Percentiles rank a stretch among this genome's conserved stretches.
phyloP scores from a whole-genome alignment of 2,329 filamentous ascomycete genomes.

The Orbilia blumenaviensis region DNA sequence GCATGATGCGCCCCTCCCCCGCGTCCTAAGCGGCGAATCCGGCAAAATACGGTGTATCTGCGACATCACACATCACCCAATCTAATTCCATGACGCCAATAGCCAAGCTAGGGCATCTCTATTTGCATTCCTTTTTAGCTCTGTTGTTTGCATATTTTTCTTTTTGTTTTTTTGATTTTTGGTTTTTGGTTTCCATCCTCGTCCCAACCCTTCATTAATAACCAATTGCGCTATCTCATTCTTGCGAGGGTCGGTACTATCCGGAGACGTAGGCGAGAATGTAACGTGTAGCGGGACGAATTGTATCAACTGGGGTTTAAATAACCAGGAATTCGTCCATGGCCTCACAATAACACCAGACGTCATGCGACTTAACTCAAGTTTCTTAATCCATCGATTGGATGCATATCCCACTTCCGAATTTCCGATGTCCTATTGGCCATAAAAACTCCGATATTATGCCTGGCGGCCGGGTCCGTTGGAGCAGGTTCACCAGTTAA shows the following conservation, averaged over 20 bases:
- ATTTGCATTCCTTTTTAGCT: neutral
- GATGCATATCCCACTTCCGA: neutral
- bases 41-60: neutral
- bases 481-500: constrained; percentile 17
- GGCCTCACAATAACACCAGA: neutral
- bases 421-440: neutral
- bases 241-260: constrained; percentile 8
- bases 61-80: constrained; percentile 17
- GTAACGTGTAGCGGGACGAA: constrained; percentile 5
- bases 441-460: neutral
- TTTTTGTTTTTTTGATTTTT: neutral
- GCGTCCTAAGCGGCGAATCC: constrained; percentile 29
- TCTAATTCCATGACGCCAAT: neutral
- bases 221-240: neutral
- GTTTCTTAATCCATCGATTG: constrained; percentile 15
- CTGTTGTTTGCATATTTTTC: neutral
- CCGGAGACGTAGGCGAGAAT: neutral
- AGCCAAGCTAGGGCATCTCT: neutral
- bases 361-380: constrained; percentile 7
- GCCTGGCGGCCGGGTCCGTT: constrained; percentile 9
- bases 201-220: neutral
- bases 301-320: neutral
- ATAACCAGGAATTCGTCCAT: neutral
- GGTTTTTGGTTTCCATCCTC: neutral
- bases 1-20: constrained; percentile 9